Evolutionary conservation across 1,284 basidiomycete genomes (phyloP), one percentile per base, ranked within the genome.

Genomic region (Leccinum angustisporum): DNA sequence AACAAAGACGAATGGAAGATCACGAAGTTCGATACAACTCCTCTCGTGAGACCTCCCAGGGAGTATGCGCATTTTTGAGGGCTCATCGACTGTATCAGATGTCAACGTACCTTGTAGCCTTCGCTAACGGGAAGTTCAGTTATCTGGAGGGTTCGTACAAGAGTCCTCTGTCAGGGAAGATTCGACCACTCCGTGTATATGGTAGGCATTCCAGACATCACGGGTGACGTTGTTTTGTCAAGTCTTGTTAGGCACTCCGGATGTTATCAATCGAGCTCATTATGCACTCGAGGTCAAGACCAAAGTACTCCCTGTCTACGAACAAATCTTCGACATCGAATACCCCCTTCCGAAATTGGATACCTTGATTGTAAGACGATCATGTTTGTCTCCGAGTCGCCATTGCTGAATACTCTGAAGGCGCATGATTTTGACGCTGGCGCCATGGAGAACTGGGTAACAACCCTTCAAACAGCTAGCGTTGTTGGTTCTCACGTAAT

Each of bases 321-420:
- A 99, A 77, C 83, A 93, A 73, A 85, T 95, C 58, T 97, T 97
- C 70, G 88, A 94, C 67, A 87, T 97, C 66, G 92, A 91, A 65
- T 97, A 91, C 75, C 94, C 96, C 25, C 81, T 98, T 54, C 94
- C 96, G 16, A 98, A 98, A 79, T 83, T 97, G 54, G 95, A 97
- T 72, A 95, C 94, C 1, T 81, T 96, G 13, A 86, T 91, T 61
- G 88, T 88, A 71, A 67, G 85, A 73, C 25, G 21, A 21, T 14
- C 11, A 46, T 16, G 8, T 36, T 58, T 27, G 14, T 21, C 14
- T 63, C 43, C 10, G 13, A 30, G 16, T 18, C 16, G 31, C 16
- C 36, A 36, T 48, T 10, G 36, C 2, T 62, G 21, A 60, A 60
- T 51, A 5, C 16, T 56, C 30, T 63, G 18, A 63, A 88, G 83